Percentiles rank a stretch among this genome's conserved stretches.
Evolutionary conservation across 2,329 filamentous ascomycete genomes (phyloP).

Genomic region (Parastagonospora nodorum): DNA sequence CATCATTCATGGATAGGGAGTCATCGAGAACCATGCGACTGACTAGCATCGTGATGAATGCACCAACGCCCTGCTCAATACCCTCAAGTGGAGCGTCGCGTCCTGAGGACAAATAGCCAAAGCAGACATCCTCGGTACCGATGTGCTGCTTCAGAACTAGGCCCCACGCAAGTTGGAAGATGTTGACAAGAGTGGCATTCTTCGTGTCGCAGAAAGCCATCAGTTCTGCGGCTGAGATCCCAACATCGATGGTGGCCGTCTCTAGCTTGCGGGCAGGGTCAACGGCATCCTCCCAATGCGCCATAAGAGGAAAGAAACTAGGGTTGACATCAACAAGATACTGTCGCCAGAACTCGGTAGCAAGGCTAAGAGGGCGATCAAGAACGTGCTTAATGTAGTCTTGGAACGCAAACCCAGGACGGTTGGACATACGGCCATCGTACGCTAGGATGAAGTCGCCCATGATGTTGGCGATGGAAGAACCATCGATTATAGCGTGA

Average conservation of each 20-base stretch:
- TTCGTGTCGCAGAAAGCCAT: constrained; percentile 13
- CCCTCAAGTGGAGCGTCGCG: constrained; percentile 50
- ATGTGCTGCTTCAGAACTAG: constrained; percentile 38
- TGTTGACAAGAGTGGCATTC: constrained; percentile 16
- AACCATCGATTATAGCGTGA: constrained; percentile 26
- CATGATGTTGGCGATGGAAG: constrained; percentile 15
- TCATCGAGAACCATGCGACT: constrained; percentile 45
- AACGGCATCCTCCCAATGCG: constrained; percentile 12
- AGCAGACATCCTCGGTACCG: constrained; percentile 42
- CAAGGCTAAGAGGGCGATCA: constrained; percentile 2
- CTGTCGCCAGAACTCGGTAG: constrained; percentile 17
- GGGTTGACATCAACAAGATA: constrained; percentile 19
- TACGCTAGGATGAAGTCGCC: constrained; percentile 20
- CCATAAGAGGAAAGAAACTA: constrained; percentile 22
- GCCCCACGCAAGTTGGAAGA: constrained; percentile 40
- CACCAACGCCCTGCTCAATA: constrained; percentile 52
- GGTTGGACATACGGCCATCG: constrained; percentile 10
- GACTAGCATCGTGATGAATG: constrained; percentile 48
- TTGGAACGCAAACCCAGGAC: constrained; percentile 14
- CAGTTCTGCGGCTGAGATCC: constrained; percentile 7
- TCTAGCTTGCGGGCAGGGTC: constrained; percentile 10
- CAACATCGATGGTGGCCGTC: constrained; percentile 13
- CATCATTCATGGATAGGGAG: background rate
- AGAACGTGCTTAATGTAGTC: constrained; percentile 19
- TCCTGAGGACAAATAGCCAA: constrained; percentile 48